Evolutionary conservation across 1,284 basidiomycete species (phyloP).

Genomic region (Phylloboletellus chloephorus): DNA sequence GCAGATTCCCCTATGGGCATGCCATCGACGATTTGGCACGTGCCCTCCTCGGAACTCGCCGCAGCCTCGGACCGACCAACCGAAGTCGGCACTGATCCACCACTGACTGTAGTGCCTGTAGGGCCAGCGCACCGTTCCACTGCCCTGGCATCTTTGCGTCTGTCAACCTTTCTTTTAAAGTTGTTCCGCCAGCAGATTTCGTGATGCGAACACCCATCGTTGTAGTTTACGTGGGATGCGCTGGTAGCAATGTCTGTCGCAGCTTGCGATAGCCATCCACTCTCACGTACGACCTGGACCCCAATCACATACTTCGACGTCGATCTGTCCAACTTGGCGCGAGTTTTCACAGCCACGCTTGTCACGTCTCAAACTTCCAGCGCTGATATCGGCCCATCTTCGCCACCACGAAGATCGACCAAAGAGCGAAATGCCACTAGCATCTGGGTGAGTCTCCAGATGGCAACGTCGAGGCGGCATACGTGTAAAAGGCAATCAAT

Average conservation of each 20-base stretch:
- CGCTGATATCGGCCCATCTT: too few relatives aligned
- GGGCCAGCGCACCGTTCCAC: not conserved
- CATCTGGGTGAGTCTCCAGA: not conserved
- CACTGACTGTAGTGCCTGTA: too few relatives aligned
- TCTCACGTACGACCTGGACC: not conserved
- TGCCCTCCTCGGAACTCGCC: not conserved
- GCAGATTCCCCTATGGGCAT: constrained; percentile 15
- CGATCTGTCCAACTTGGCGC: too few relatives aligned
- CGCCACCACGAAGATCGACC: too few relatives aligned
- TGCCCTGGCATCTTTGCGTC: not conserved
- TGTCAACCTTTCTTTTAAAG: not conserved
- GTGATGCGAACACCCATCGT: constrained; percentile 7
- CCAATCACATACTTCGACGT: too few relatives aligned
- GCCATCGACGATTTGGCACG: not conserved
- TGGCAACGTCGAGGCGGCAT: not conserved
- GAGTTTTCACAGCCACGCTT: too few relatives aligned
- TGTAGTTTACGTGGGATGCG: constrained; percentile 9
- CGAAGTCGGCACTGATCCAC: too few relatives aligned
- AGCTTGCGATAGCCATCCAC: not conserved
- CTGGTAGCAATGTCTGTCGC: constrained; percentile 13
- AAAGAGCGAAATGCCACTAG: not conserved
- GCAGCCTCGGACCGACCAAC: too few relatives aligned
- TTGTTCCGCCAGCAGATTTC: constrained; percentile 5
- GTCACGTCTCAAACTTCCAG: too few relatives aligned
- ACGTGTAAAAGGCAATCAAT: constrained; percentile 1